Percentiles rank a stretch among this genome's conserved stretches.
These are phyloP conservation scores for Cadophora sp. DNA, from an alignment of 2,329 filamentous ascomycete species.

Conservation along the genomic window DNA sequence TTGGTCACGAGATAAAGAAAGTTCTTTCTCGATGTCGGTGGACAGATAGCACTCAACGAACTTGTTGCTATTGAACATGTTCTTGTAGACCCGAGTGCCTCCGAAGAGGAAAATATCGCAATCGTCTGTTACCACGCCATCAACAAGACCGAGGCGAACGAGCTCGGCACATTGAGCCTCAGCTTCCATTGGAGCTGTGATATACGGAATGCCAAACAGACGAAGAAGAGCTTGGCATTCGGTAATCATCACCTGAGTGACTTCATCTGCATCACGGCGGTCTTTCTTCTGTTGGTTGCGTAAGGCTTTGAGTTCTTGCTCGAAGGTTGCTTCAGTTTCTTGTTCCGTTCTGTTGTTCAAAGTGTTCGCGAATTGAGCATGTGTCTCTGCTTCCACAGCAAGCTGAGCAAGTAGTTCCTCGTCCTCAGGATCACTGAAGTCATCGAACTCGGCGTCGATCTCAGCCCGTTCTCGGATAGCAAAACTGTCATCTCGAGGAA, in stretches of 20 bases:
- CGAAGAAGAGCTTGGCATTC: conserved; percentile 92
- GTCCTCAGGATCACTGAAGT: conserved; percentile 87
- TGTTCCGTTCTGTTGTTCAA: conserved; percentile 77
- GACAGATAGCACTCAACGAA: conserved; percentile 95
- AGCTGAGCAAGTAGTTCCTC: conserved; percentile 87
- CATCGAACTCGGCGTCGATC: conserved; percentile 56
- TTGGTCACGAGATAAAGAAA: conserved; percentile 84
- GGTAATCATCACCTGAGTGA: conserved; percentile 92
- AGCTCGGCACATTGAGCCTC: conserved; percentile 97
- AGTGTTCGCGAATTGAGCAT: conserved; percentile 88
- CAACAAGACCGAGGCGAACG: conserved; percentile 84
- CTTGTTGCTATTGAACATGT: conserved; percentile 99
- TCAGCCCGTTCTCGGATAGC: conserved; percentile 33
- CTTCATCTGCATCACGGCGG: conserved; percentile 92
- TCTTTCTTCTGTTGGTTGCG: conserved; percentile 97
- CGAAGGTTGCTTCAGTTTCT: conserved; percentile 80
- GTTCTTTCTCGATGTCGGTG: conserved; percentile 84
- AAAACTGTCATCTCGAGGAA: conserved; percentile 13
- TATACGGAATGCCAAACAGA: conserved; percentile 93
- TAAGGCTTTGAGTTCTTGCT: conserved; percentile 84
- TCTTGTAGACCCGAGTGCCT: conserved; percentile 96
- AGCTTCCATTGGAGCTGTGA: conserved; percentile 98
- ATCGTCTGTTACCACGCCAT: conserved; percentile 97
- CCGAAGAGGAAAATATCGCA: conserved; percentile 97
- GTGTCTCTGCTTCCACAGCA: conserved; percentile 89